These are phyloP conservation scores for Sporothrix protearum DNA, from an alignment of 2,329 filamentous ascomycete genomes.

Conservation along the genomic window DNA sequence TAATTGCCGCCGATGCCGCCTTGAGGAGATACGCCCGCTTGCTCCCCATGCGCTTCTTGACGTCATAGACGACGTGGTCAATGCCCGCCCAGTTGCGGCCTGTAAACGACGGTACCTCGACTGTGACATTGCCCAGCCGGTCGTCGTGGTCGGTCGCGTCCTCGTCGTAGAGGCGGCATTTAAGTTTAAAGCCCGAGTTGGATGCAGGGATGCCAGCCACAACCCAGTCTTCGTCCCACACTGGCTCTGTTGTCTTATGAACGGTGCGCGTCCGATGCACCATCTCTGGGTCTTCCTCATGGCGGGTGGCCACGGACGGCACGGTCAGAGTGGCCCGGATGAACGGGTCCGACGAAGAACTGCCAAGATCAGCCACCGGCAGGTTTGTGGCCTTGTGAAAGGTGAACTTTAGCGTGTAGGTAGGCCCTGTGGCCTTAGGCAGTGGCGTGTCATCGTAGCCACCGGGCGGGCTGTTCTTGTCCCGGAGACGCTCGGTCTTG, in stretches of 20 bases:
- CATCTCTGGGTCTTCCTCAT: conserved; percentile 81
- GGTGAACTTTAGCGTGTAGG: conserved; percentile 80
- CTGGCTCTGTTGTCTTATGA: conserved; percentile 66
- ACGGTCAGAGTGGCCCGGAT: conserved; percentile 67
- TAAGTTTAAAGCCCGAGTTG: conserved; percentile 67
- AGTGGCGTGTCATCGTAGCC: conserved; percentile 59
- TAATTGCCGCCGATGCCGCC: conserved; percentile 61
- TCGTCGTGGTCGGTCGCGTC: conserved; percentile 84
- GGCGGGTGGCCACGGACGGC: conserved; percentile 65
- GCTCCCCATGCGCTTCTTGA: conserved; percentile 81
- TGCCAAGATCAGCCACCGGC: conserved; percentile 74
- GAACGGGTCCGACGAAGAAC: conserved; percentile 79
- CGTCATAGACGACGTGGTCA: conserved; percentile 56
- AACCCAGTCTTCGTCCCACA: conserved; percentile 82
- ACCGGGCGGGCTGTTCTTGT: conserved; percentile 20
- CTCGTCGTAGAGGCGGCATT: conserved; percentile 85
- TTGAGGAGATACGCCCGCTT: conserved; percentile 80
- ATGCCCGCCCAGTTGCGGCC: conserved; percentile 65
- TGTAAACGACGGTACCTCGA: conserved; percentile 58
- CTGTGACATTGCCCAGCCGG: conserved; percentile 78
- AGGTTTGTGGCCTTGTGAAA: conserved; percentile 79
- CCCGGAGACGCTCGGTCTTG: not conserved
- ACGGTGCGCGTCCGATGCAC: conserved; percentile 72
- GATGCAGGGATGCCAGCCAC: conserved; percentile 73
- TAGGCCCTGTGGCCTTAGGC: conserved; percentile 58